These are phyloP conservation scores for Trypanosoma rangeli DNA, from an alignment of 208 protist species.

Conservation along the genomic window DNA sequence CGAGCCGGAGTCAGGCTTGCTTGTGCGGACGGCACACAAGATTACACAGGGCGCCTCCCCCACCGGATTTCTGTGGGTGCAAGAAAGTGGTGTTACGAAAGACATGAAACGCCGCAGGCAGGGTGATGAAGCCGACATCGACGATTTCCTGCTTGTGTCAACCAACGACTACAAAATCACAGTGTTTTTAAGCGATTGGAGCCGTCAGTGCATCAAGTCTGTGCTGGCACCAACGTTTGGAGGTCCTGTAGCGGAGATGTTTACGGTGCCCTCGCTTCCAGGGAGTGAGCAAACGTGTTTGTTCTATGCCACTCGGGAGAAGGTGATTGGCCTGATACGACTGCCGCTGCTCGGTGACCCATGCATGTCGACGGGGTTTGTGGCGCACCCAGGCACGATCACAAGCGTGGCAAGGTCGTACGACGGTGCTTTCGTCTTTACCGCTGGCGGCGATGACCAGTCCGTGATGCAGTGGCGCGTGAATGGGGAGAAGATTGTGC, in stretches of 20 bases:
- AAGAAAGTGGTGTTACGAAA: constrained; percentile 33
- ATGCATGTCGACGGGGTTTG: constrained; percentile 87
- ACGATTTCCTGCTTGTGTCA: constrained; percentile 74
- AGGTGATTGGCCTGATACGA: constrained; percentile 92
- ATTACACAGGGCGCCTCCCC: constrained; percentile 91
- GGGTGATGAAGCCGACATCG: constrained; percentile 20
- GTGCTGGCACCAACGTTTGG: constrained; percentile 92
- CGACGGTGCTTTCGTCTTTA: constrained; percentile 90
- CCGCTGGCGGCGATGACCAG: constrained; percentile 89
- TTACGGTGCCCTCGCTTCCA: constrained; percentile 34
- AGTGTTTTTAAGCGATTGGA: constrained; percentile 82
- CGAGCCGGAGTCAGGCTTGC: constrained; percentile 79
- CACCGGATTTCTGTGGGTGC: constrained; percentile 89
- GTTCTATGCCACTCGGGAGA: constrained; percentile 87
- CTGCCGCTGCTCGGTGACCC: constrained; percentile 93
- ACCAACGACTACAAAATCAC: constrained; percentile 92
- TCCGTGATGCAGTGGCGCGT: constrained; percentile 91
- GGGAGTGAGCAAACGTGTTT: constrained; percentile 47
- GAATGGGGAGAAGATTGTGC: constrained; percentile 52
- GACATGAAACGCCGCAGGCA: constrained; percentile 21
- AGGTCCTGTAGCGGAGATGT: constrained; percentile 77
- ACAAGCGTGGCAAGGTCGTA: constrained; percentile 59
- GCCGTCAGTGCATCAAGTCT: constrained; percentile 87
- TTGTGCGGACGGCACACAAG: constrained; percentile 78
- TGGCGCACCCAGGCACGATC: constrained; percentile 92